Evolutionary conservation across 495 filamentous ascomycete species (phyloP).

Genomic region (Hyaloscypha finlandica): DNA sequence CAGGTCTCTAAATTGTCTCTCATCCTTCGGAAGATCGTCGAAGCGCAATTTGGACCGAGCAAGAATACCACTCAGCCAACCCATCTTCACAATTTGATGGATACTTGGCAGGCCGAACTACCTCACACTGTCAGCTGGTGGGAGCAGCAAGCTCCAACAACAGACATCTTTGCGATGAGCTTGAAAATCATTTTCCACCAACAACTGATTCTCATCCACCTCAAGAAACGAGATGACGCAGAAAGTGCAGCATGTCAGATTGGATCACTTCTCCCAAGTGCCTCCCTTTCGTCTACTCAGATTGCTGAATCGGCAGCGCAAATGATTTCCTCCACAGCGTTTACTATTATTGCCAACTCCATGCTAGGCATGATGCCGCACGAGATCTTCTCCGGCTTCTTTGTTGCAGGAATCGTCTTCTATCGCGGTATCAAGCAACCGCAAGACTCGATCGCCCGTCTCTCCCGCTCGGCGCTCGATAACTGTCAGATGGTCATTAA

Average conservation of each 20-base stretch:
- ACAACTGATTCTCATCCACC: slow-evolving; percentile 1
- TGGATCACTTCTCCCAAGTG: background rate
- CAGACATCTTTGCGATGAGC: background rate
- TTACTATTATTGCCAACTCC: background rate
- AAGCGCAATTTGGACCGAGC: background rate
- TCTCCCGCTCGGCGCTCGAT: background rate
- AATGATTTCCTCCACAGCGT: background rate
- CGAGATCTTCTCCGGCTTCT: background rate
- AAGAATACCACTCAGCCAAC: background rate
- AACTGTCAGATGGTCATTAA: slow-evolving; percentile 1
- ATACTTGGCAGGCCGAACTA: background rate
- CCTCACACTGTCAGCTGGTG: background rate
- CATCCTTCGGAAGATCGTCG: background rate
- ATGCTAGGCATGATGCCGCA: background rate
- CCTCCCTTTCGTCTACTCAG: background rate
- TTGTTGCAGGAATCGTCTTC: background rate
- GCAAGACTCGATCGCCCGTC: background rate
- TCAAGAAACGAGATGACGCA: background rate
- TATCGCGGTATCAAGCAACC: background rate
- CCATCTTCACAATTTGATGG: background rate
- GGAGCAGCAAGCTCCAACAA: background rate
- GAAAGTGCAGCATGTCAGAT: background rate
- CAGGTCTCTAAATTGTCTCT: background rate
- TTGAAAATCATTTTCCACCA: background rate
- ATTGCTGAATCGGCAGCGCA: background rate